Conservation (phyloP, 2,329 filamentous ascomycete species). For the Blastomyces parvus region DNA sequence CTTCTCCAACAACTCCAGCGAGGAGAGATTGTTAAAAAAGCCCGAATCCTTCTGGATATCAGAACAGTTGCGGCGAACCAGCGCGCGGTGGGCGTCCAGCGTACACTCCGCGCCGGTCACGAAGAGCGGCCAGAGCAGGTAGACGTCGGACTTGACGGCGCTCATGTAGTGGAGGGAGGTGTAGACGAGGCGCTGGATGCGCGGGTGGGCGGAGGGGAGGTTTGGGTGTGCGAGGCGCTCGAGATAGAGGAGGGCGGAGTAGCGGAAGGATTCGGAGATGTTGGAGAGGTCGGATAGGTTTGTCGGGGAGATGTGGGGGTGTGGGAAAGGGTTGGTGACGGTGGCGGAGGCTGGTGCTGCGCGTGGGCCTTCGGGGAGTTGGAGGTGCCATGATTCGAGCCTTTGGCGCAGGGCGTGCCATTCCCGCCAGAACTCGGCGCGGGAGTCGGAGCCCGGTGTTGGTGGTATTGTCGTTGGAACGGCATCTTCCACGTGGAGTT, state of each 20-base stretch:
- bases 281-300: conserved; percentile 67
- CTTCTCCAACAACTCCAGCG: conserved; percentile 73
- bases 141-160: conserved; percentile 73
- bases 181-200: conserved; percentile 74
- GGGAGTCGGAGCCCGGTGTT: conserved; percentile 41
- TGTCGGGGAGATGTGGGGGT: conserved; percentile 37
- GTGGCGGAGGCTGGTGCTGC: not conserved
- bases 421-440: conserved; percentile 56
- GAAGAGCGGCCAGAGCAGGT: conserved; percentile 87
- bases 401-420: conserved; percentile 71
- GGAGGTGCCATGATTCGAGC: conserved; percentile 74
- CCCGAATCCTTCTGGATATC: conserved; percentile 83
- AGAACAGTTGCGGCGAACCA: conserved; percentile 69
- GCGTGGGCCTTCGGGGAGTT: not conserved
- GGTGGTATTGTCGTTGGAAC: too few relatives aligned
- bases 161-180: conserved; percentile 77
- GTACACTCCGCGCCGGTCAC: conserved; percentile 84
- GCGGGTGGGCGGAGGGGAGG: conserved; percentile 60
- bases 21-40: conserved; percentile 87
- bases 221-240: conserved; percentile 74
- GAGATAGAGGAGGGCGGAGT: conserved; percentile 79
- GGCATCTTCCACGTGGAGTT: not conserved
- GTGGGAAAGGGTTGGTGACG: conserved; percentile 6
- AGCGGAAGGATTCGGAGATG: conserved; percentile 83
- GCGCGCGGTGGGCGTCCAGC: conserved; percentile 64